Percentiles rank a stretch among this genome's conserved stretches.
Conservation (phyloP, 176 grass and related monocot species). For the Tuctoria greenei region DNA sequence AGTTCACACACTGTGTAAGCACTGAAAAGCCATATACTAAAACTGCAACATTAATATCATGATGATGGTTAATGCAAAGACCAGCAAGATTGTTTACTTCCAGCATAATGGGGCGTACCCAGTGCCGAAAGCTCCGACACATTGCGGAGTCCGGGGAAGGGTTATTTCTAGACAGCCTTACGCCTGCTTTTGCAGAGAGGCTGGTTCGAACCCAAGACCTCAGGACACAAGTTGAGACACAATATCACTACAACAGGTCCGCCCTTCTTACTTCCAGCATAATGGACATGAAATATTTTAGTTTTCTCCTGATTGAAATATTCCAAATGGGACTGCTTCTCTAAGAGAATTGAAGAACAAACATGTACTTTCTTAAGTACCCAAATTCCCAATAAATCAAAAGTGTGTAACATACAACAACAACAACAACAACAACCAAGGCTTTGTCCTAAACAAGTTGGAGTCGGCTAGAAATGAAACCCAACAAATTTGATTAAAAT, state of each 20-base stretch:
- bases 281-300: neutral
- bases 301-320: neutral
- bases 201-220: too few relatives aligned
- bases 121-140: too few relatives aligned
- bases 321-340: neutral
- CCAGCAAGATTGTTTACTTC: neutral
- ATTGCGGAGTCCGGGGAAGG: too few relatives aligned
- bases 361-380: neutral
- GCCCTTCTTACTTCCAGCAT: too few relatives aligned
- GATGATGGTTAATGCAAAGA: neutral
- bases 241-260: too few relatives aligned
- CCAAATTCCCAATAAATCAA: neutral
- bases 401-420: neutral
- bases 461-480: too few relatives aligned
- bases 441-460: too few relatives aligned
- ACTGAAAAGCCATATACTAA: neutral
- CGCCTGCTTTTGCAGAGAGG: too few relatives aligned
- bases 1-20: neutral
- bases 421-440: too few relatives aligned
- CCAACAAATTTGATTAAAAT: neutral
- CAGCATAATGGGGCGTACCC: neutral
- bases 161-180: too few relatives aligned
- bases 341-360: neutral
- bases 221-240: too few relatives aligned
- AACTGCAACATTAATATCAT: neutral